phyloP scores from a whole-genome alignment of 169 alveolate species.

The Plasmodium knowlesi region DNA sequence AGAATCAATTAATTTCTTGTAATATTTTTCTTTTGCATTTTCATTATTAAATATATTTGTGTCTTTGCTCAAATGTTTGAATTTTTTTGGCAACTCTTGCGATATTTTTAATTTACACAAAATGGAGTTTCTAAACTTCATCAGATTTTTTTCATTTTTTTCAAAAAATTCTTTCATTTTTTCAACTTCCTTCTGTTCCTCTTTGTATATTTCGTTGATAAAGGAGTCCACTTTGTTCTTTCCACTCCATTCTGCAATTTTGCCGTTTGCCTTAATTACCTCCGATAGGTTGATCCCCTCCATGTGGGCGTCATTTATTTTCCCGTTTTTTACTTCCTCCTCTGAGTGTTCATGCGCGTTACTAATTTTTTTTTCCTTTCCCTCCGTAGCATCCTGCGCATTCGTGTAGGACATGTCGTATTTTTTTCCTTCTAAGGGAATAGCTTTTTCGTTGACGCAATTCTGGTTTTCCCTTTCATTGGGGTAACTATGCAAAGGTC shows the following conservation, averaged over 20 bases:
- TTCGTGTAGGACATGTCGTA: not conserved
- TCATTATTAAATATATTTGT: conserved; percentile 14
- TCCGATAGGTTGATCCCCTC: not conserved
- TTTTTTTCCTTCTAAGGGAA: not conserved
- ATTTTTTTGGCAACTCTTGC: conserved; percentile 47
- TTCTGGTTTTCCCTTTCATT: conserved; percentile 4
- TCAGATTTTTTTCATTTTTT: conserved; percentile 40
- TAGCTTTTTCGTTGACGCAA: not conserved
- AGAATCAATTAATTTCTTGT: conserved; percentile 43
- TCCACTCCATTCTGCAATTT: not conserved
- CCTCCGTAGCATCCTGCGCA: not conserved
- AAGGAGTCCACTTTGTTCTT: conserved; percentile 1
- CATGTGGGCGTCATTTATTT: not conserved
- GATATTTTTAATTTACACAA: conserved; percentile 70
- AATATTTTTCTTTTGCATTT: conserved; percentile 46
- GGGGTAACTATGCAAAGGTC: not conserved
- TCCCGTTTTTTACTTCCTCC: not conserved
- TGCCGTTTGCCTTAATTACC: not conserved
- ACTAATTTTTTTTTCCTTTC: not conserved
- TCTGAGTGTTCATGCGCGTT: not conserved
- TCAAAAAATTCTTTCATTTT: conserved; percentile 69
- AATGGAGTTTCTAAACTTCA: conserved; percentile 45
- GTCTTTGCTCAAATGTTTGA: conserved; percentile 58
- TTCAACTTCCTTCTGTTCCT: conserved; percentile 51
- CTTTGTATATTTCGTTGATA: conserved; percentile 46